phyloP scores from a whole-genome alignment of 2,329 filamentous ascomycete genomes.

The Metarhizium anisopliae region DNA sequence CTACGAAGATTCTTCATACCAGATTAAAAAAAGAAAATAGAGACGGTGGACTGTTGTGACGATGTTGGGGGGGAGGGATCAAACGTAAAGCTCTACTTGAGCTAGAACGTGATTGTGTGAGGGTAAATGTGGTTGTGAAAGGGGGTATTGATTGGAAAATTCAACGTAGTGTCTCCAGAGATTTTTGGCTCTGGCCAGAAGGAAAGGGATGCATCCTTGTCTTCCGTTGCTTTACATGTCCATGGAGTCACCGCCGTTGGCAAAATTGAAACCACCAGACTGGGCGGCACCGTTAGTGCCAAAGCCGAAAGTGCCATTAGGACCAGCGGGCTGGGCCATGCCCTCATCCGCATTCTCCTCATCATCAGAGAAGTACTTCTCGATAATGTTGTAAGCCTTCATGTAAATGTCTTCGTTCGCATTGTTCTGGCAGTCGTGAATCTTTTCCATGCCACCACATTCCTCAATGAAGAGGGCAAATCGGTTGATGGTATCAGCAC shows the following conservation, averaged over 20 bases:
- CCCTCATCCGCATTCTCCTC: conserved; percentile 84
- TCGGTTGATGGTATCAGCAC: conserved; percentile 77
- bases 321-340: conserved; percentile 60
- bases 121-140: conserved; percentile 9
- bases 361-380: conserved; percentile 99
- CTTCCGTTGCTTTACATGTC: conserved; percentile 44
- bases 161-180: background rate
- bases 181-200: background rate
- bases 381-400: conserved; percentile 99
- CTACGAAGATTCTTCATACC: conserved; percentile 26
- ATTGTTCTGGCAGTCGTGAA: conserved; percentile 99
- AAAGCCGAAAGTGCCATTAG: conserved; percentile 72
- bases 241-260: conserved; percentile 58
- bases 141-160: conserved; percentile 4
- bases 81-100: conserved; percentile 14
- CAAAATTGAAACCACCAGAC: conserved; percentile 88
- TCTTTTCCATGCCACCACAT: conserved; percentile 99
- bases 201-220: background rate
- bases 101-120: conserved; percentile 12
- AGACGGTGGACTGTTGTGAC: conserved; percentile 20
- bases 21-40: conserved; percentile 17
- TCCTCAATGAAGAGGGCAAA: conserved; percentile 98
- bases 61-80: conserved; percentile 19
- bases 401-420: conserved; percentile 99
- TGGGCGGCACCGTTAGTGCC: conserved; percentile 54